phyloP scores from a whole-genome alignment of 345 rosid species.

The Bruguiera gymnorhiza region DNA sequence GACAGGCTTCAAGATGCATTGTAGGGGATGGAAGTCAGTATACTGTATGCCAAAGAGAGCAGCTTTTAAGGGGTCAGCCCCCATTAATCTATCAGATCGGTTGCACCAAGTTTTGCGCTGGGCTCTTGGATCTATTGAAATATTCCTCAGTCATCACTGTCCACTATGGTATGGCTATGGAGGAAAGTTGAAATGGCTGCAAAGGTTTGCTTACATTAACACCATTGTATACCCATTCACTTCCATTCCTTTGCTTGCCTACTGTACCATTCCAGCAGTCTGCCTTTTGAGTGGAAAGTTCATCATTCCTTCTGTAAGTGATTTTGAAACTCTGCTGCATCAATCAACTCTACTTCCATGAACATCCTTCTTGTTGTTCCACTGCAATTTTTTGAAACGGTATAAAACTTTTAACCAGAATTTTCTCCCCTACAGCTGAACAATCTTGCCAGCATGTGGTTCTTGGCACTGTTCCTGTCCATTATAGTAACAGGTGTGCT shows the following conservation, averaged over 20 bases:
- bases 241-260: constrained; percentile 89
- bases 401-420: not conserved
- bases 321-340: not conserved
- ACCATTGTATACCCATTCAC: constrained; percentile 96
- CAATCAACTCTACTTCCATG: no score
- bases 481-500: constrained; percentile 81
- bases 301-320: constrained; percentile 82
- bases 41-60: constrained; percentile 81
- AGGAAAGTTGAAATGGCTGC: constrained; percentile 84
- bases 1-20: constrained; percentile 94
- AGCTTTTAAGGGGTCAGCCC: constrained; percentile 95
- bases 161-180: constrained; percentile 95
- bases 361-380: no score
- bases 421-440: constrained; percentile 49
- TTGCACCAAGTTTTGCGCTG: constrained; percentile 93
- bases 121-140: constrained; percentile 96
- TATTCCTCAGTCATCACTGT: constrained; percentile 91
- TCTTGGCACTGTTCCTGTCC: constrained; percentile 81
- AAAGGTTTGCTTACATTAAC: constrained; percentile 87
- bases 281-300: constrained; percentile 96
- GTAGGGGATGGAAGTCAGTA: constrained; percentile 94
- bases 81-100: constrained; percentile 88
- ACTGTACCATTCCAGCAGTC: constrained; percentile 87
- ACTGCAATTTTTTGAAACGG: not conserved
- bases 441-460: constrained; percentile 83